Base-by-base conservation (phyloP, 192 early-diverging fungal genomes). In the Coemansia nantahalensis region DNA sequence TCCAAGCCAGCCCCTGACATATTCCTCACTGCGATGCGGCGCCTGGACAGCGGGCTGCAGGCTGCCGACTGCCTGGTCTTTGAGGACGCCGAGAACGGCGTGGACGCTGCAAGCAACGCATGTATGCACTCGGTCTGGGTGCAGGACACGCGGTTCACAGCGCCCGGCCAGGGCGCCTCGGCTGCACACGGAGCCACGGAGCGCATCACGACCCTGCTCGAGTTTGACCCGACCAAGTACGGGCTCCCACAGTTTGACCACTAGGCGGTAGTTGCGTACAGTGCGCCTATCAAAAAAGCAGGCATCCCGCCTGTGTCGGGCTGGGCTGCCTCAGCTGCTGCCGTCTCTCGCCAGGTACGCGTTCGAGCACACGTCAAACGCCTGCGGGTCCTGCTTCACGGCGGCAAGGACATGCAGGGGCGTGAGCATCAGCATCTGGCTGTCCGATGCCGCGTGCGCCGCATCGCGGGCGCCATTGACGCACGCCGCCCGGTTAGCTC, bases 1-100 rank as follows among this genome's bases (percentile, higher is more conserved):
- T 87, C 91, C 4, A 98, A 98, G 76, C 95, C 95, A 2, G 78
- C 84, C 17, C 95, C 95, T 3, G 95, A 98, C 49, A 80, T 95
- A 21, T 98, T 96, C 73, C 78, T 86, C 16, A 83, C 77, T 7
- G 92, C 89, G 9, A 81, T 83, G 45, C 48, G 82, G 32, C 62
- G 61, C 51, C 41, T 88, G 14, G 83, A 88, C 32, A 63, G 55
- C 44, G 54, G 54, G 18, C 44, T 70, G 0, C 64, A 64, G 34
- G 58, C 71, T 3, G 68, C 75, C 5, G 77, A 83, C 8, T 88
- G 87, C 49, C 78, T 98, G 33, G 93, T 98, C 21, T 98, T 98
- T 85, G 95, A 98, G 65, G 93, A 98, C 51, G 84, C 92, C 3
- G 59, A 76, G 16, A 82, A 82, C 48, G 95, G 95, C 14, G 83